Base-by-base conservation (phyloP, 495 filamentous ascomycete species). In the Astrocystis sublimbata region DNA sequence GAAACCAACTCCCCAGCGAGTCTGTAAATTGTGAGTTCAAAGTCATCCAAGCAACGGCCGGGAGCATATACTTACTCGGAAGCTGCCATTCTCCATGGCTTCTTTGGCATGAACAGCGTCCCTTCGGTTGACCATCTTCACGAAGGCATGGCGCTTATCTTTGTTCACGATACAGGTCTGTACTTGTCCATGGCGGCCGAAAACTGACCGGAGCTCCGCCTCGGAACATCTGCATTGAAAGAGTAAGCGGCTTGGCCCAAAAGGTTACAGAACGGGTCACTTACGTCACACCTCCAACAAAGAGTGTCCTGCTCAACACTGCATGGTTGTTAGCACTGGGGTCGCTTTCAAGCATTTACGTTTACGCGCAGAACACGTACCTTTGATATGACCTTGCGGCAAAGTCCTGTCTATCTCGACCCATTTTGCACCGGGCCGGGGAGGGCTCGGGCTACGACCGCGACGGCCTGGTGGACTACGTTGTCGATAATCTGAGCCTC, bases 151-250 rank as follows among this genome's bases (percentile, higher is more conserved):
- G 23, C 94, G 89, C 76, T 97, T 98, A 66, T 98, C 96, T 61
- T 89, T 88, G 76, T 98, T 96, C 68, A 97, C 93, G 62, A 99
- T 99, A 74, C 92, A 97, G 10, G 92, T 96, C 69, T 99, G 94
- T 1, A 99, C 96, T 46, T 86, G 74, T 47, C 94, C 94, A 69
- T 86, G 96, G 23, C 84, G 85, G 66, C 78, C 76, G 69, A 99
- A 97, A 28, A 92, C 85, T 26, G 76, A 78, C 23, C 91, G 85
- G 49, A 99, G 79, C 65, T 96, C 91, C 17, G 82, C 77, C 72
- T 99, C 94, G 10, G 89, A 86, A 21, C 86, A 89, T 6, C 89
- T 91, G 52, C 30, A 49, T n/a, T 17, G 13, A 28, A 19, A 7
- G 33, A 19, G 43, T 71, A 61, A 69, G 60, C 40, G 52, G 47